Base-by-base conservation (phyloP, 2,329 filamentous ascomycete genomes). In the Waltergamsia citrina region DNA sequence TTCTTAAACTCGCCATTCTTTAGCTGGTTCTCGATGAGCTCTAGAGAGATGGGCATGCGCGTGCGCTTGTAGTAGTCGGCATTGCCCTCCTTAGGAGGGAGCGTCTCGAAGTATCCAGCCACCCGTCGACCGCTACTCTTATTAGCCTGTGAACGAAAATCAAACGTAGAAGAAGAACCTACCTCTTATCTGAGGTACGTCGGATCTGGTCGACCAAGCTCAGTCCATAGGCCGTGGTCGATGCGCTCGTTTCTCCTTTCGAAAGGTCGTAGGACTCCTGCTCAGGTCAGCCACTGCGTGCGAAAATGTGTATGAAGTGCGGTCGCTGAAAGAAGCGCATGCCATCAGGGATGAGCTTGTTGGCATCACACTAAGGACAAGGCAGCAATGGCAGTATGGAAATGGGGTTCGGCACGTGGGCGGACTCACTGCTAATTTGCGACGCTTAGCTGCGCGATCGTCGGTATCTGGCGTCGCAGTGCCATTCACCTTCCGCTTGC, bases 101-200 rank as follows among this genome's bases (percentile, higher is more conserved):
- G 72, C 16, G 71, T 69, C 49, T 88, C 76, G 54, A 94, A 94
- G 48, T 78, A 75, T 27, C 71, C 78, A 34, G 83, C 77, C 48
- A 94, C 81, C 7, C 70, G 69, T 30, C 84, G 83, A 40, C 84
- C 83, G 61, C 77, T 83, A 21, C 22, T 32, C 28, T n/a, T 17
- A 41, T 51, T 38, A 52, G 47, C 49, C 15, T 9, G 34, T 18
- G 21, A 33, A 14, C 18, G 12, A 32, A 15, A 10, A 15, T 17
- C 16, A 25, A 34, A 29, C n/a, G 23, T 15, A 26, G 23, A 27
- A 33, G 28, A 17, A 29, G 37, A 29, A 65, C 73, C 49, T 69
- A 90, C 85, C 72, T 84, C 63, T 93, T 93, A 56, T 93, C 86
- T 41, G 77, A 75, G 16, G 84, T 85, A 43, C 74, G 70, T 46